Conservation (phyloP, 768 basidiomycete genomes). For the Ephemerocybe angulata region DNA sequence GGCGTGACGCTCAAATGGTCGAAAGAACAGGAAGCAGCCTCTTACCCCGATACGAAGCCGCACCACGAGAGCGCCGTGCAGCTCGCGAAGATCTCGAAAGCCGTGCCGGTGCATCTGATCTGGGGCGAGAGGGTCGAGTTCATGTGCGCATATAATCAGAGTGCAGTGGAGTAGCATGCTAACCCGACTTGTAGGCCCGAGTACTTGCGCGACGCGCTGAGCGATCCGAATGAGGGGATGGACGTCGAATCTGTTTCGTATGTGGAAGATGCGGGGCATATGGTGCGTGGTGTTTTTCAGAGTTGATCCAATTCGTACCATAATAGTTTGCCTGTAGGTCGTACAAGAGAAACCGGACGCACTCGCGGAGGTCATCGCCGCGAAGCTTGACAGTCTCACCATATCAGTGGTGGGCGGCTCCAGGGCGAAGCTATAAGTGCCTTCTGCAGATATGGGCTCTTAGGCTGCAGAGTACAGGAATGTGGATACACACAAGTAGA, state of each 20-base stretch:
- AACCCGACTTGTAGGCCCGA: conserved; percentile 31
- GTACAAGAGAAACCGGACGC: conserved; percentile 8
- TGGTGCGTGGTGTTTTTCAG: conserved; percentile 27
- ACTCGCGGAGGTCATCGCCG: not conserved
- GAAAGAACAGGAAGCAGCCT: conserved; percentile 40
- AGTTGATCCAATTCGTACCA: not conserved
- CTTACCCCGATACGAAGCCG: conserved; percentile 42
- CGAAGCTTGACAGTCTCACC: not conserved
- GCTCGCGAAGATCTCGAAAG: conserved; percentile 30
- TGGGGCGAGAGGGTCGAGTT: conserved; percentile 44
- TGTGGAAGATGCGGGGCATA: conserved; percentile 44
- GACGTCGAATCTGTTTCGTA: conserved; percentile 39
- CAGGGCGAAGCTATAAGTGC: too few relatives aligned
- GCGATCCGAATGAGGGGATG: conserved; percentile 37
- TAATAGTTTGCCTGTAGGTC: not conserved
- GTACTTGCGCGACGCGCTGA: conserved; percentile 41
- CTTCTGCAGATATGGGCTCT: too few relatives aligned
- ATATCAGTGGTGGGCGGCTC: too few relatives aligned
- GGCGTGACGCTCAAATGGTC: conserved; percentile 41
- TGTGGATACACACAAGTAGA: too few relatives aligned
- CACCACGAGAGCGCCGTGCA: conserved; percentile 39
- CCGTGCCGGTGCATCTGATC: conserved; percentile 43
- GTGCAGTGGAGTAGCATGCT: too few relatives aligned
- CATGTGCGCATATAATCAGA: too few relatives aligned
- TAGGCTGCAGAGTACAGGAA: too few relatives aligned